Evolutionary conservation across 2,329 filamentous ascomycete genomes (phyloP).

Genomic region (Beauveria sp.): DNA sequence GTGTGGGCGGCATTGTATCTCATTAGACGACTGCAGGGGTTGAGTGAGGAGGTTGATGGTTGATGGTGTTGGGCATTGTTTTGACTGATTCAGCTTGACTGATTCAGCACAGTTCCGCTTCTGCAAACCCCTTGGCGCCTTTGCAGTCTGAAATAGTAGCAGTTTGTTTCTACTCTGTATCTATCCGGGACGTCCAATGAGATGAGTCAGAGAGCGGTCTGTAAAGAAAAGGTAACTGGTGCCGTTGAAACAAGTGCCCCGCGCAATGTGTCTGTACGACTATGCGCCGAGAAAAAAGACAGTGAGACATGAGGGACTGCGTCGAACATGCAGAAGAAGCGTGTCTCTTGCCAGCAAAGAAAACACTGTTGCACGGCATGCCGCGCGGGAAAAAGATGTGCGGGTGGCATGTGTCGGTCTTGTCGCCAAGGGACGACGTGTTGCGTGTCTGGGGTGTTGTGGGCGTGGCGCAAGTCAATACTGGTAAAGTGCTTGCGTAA

Average conservation of each 20-base stretch:
- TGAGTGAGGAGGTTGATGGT: neutral
- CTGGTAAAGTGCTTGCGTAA: neutral
- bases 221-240: neutral
- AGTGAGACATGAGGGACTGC: neutral
- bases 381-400: neutral
- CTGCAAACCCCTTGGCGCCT: neutral
- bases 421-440: too few relatives aligned
- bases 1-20: neutral
- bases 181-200: neutral
- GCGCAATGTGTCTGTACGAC: neutral
- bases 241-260: neutral
- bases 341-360: neutral
- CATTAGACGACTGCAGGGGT: neutral
- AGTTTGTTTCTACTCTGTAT: neutral
- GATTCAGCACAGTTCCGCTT: neutral
- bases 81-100: neutral
- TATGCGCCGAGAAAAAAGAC: neutral
- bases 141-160: neutral
- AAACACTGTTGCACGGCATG: neutral
- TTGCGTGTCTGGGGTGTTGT: too few relatives aligned
- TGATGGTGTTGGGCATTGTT: neutral
- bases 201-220: neutral
- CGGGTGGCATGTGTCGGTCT: neutral
- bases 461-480: too few relatives aligned
- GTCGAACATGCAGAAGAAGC: neutral